Conservation (phyloP, 2,329 filamentous ascomycete species). For the Aspergillus uvarum region DNA sequence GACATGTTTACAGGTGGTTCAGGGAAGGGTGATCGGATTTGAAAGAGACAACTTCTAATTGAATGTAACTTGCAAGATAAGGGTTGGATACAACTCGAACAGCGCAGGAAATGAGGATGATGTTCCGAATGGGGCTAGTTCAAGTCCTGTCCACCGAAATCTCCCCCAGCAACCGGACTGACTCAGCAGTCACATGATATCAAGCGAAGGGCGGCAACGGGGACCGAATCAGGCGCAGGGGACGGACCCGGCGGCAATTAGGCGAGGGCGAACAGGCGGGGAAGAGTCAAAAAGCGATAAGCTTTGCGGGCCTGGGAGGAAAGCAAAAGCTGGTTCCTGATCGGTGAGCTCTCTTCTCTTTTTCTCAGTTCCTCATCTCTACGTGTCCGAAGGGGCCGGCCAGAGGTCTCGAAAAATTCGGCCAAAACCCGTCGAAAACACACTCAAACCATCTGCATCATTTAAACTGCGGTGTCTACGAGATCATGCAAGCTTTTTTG, state of each 20-base stretch:
- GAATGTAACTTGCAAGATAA: no score
- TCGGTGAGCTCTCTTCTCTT: neutral
- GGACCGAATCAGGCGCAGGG: slow-evolving; percentile 13
- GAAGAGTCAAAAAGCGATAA: slow-evolving; percentile 35
- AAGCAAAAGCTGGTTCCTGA: slow-evolving; percentile 1
- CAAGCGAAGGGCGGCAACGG: slow-evolving; percentile 18
- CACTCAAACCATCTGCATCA: neutral
- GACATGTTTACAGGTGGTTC: neutral
- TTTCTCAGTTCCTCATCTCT: neutral
- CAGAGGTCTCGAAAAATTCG: neutral
- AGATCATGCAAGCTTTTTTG: neutral
- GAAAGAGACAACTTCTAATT: no score
- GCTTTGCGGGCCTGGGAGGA: slow-evolving; percentile 26
- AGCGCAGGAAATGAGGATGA: no score
- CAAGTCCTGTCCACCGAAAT: no score
- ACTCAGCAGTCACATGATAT: slow-evolving; percentile 27
- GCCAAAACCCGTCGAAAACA: neutral
- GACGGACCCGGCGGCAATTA: neutral
- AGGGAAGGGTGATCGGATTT: no score
- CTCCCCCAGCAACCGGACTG: neutral
- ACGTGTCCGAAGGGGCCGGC: neutral
- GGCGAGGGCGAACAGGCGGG: slow-evolving; percentile 24
- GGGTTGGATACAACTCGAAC: no score
- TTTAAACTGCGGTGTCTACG: neutral
- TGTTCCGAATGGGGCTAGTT: neutral